Evolutionary conservation across 1,284 basidiomycete species (phyloP).

Genomic region (Fomitopsis schrenkii): DNA sequence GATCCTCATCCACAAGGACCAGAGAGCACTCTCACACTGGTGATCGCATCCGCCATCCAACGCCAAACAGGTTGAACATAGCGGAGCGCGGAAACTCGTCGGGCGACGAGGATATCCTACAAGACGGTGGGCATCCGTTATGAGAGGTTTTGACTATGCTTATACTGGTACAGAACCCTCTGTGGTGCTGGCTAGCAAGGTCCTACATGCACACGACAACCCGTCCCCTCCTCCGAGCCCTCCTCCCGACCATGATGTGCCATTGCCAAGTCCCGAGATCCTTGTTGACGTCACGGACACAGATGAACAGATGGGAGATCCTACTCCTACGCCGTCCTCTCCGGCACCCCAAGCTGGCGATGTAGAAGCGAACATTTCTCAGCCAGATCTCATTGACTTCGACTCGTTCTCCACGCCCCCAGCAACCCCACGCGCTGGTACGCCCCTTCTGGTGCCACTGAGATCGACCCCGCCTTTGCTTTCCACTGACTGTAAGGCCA

Average conservation of each 20-base stretch:
- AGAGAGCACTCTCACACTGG: slow-evolving; percentile 23
- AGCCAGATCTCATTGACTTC: slow-evolving; percentile 37
- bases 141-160: background rate
- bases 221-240: slow-evolving; percentile 66
- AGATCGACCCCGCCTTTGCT: background rate
- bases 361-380: slow-evolving; percentile 9
- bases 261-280: background rate
- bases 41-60: slow-evolving; percentile 11
- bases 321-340: background rate
- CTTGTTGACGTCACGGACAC: background rate
- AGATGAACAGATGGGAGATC: background rate
- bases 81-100: background rate
- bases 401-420: slow-evolving; percentile 32
- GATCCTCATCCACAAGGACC: slow-evolving; percentile 34
- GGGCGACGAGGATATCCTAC: slow-evolving; percentile 19
- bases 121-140: slow-evolving; percentile 26
- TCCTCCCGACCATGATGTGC: slow-evolving; percentile 1
- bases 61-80: background rate
- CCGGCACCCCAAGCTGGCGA: background rate
- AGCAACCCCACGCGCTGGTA: slow-evolving; percentile 6
- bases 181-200: slow-evolving; percentile 55
- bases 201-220: slow-evolving; percentile 66
- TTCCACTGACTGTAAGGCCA: background rate
- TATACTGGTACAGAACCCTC: slow-evolving; percentile 49
- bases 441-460: background rate